Base-by-base conservation (phyloP, 176 grass and related monocot species). In the Triticum turgidum region DNA sequence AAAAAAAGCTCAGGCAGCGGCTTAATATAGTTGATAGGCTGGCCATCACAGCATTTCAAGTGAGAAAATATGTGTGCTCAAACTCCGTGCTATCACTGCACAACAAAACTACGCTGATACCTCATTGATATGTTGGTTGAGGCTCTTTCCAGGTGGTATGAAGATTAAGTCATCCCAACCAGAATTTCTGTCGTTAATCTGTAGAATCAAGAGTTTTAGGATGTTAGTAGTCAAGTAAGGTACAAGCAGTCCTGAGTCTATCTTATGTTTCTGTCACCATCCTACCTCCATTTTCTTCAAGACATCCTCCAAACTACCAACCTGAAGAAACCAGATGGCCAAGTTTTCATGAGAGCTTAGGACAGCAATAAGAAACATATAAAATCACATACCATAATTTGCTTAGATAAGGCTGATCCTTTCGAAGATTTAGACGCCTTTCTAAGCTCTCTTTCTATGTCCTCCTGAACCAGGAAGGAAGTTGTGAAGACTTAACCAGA, bases 111-210 rank as follows among this genome's bases (percentile, higher is more conserved):
- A 96, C 44, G 85, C 89, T 51, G 90, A 88, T 82, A 96, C 93
- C 86, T 94, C 94, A 64, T 92, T 90, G 38, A 98, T 95, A 79
- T 96, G 93, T 77, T 98, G 88, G 21, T 70, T 92, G 44, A 90
- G 91, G 42, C 35, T 94, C 88, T 94, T 98, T 34, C 93, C 96
- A 88, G 93, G 96, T n/a, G 96, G 92, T 69, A 98, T 96, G 81
- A 96, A 98, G 72, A 98, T 96, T 85, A 98, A 98, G 77, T 96
- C 92, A 87, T 98, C 96, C 96, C 93, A 98, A 44, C 96, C 93
- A 67, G 96, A 98, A 80, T 98, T 90, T 49, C 90, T 90, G 34
- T 91, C 86, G 87, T 96, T 98, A 69, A 96, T 98, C 96, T 96
- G 93, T 77, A 86, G 12, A 82, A 73, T 21, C 24, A 70, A 79